Evolutionary conservation across 441 rosid genomes (phyloP).

Genomic region (Pelargonium myrrhifolium): DNA sequence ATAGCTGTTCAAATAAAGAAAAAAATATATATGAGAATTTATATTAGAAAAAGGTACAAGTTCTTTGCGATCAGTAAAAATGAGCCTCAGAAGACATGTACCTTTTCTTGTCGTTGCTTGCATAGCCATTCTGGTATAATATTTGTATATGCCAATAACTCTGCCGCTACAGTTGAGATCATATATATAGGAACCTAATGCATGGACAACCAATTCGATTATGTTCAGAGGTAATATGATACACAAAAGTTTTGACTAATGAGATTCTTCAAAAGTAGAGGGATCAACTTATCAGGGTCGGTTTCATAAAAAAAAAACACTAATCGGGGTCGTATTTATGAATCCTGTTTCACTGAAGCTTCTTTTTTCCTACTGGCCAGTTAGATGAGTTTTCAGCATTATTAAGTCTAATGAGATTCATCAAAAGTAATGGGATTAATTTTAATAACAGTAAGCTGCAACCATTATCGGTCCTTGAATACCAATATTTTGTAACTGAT

Average conservation of each 20-base stretch:
- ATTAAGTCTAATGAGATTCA: too few species aligned
- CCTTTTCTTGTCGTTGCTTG: slow-evolving; percentile 69
- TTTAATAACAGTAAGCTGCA: background rate
- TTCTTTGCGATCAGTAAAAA: too few species aligned
- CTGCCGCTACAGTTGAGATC: slow-evolving; percentile 70
- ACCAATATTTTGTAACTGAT: background rate
- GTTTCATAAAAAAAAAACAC: too few species aligned
- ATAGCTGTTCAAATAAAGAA: slow-evolving; percentile 45
- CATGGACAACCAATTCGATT: slow-evolving; percentile 8
- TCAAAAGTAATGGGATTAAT: background rate
- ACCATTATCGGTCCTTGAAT: background rate
- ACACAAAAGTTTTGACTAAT: background rate
- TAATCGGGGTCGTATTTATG: background rate
- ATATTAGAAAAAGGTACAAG: too few species aligned
- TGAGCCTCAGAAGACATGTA: slow-evolving; percentile 20
- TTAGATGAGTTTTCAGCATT: background rate
- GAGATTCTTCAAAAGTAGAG: background rate
- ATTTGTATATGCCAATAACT: slow-evolving; percentile 61
- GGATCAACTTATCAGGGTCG: slow-evolving; percentile 4
- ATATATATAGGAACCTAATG: slow-evolving; percentile 68
- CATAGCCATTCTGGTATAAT: slow-evolving; percentile 86
- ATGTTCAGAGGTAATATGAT: slow-evolving; percentile 2
- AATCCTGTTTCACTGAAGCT: background rate
- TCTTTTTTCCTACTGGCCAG: background rate
- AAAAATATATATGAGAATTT: background rate